Base-by-base conservation (phyloP, 2,329 filamentous ascomycete genomes). In the Drechmeria coniospora region DNA sequence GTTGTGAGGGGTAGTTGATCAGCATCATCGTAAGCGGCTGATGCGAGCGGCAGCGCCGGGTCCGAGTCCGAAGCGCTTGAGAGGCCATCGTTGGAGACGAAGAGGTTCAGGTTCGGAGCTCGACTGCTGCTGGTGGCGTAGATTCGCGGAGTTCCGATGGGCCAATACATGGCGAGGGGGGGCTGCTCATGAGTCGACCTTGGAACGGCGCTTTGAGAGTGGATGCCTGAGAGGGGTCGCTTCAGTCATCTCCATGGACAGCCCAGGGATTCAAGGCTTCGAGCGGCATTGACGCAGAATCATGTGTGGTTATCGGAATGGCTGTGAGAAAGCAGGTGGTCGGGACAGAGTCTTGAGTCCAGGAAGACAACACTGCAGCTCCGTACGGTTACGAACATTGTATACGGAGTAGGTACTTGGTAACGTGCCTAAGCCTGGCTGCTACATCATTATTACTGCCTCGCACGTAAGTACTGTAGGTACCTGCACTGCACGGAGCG, bases 61-160 rank as follows among this genome's bases (percentile, higher is more conserved):
- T 49, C 49, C 23, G 41, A 37, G 20, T 44, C 44, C 24, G 42
- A 45, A 34, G 47, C 37, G 43, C 50, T 44, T 38, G 42, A 35
- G 13, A 71, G 57, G 49, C 76, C 74, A 59, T 81, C 68, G 39
- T 75, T 65, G 29, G 65, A 68, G 35, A 70, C 54, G 36, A 65
- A 56, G 32, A 63, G 49, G 35, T 58, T 63, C 39, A 62, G 52
- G 31, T 56, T 52, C 30, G 61, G 53, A 40, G 62, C 54, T 50
- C 65, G 64, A 46, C 67, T 69, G 56, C 72, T 80, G 58, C 66
- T 79, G 43, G 79, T 79, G 47, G 80, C 76, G 61, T 82, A 87
- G 51, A 86, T 74, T 51, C 76, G 74, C 48, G 82, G 80, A 50
- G 80, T 80, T 53, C 79, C 81, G 53, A 84, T 71, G 47, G 82